Evolutionary conservation across 805 yeast genomes (phyloP), one percentile per base, ranked within the genome.

Genomic region (Starmerella sp.): DNA sequence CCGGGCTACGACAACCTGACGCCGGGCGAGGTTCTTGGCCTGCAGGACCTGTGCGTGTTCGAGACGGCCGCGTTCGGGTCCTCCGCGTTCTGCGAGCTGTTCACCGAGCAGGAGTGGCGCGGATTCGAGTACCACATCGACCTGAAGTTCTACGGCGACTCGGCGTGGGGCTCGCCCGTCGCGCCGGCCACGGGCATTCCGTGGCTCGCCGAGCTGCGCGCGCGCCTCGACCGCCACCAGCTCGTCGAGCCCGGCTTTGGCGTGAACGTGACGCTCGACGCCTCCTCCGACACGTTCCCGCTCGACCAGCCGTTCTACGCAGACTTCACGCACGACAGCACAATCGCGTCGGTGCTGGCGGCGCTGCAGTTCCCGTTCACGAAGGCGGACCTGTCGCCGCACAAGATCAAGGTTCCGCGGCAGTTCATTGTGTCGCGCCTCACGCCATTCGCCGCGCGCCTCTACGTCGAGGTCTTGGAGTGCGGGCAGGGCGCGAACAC

Each of bases 271-370:
- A 75, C 78, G 5, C 60, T 69, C 9, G 67, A 66, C 52, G 36
- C 54, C 49, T 49, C 52, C 54, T 58, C 62, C 13, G 63, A 50
- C 22, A 62, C 66, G 10, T 71, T 73, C 64, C 77, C 77, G 22
- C 59, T 68, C 29, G 75, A 71, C 56, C 78, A 67, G 65, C 75
- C 77, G 54, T 72, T 84, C 48, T 82, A 83, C 74, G 73, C 84
- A 60, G 83, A 81, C 60, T 83, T 86, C 71, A 75, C 86, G 14
- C 95, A 87, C 64, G 95, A 87, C 66, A 77, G 83, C 39, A 84
- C 83, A 58, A 68, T 86, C 43, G 72, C 80, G 58, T 72, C 82
- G 43, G 81, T 76, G 61, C 70, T 82, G 62, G 72, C 86, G 32
- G 85, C 91, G 2, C 68, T 85, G 48, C 89, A 87, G 7, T 66